Base-by-base conservation (phyloP, 2,329 filamentous ascomycete species). In the Neofusicoccum parvum region DNA sequence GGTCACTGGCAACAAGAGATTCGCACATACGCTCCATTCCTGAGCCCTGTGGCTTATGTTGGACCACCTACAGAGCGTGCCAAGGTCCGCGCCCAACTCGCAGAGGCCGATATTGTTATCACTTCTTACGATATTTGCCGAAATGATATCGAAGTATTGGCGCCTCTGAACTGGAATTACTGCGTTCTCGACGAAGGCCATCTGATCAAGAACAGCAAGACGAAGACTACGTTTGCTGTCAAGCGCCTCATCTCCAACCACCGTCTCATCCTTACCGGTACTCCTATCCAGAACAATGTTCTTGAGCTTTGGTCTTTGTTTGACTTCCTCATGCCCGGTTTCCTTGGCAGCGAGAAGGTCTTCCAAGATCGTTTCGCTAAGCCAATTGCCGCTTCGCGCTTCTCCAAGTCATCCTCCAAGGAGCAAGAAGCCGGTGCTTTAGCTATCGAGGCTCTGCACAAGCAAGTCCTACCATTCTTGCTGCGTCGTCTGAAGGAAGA, bases 1-100 rank as follows among this genome's bases (percentile, higher is more conserved):
- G 95, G 96, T 9, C 95, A 99, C 79, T 99, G 95, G 95, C 94
- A 97, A 77, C 95, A 99, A 75, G 95, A 99, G 76, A 94, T 99
- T 72, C 92, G 92, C 74, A 90, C 93, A 56, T 99, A 97, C 73
- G 94, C 96, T 1, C 95, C 95, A 0, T 99, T 99, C 85, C 84
- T 99, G 49, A 90, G 86, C 36, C 92, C 93, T 43, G 89, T 93
- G 5, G 91, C 94, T 2, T 99, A 98, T 73, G 94, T 98, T 65
- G 95, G 95, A 0, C 90, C 93, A 1, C 94, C 95, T 0, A 83
- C 85, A 0, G 92, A 98, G 76, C 89, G 95, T 69, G 87, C 87
- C 69, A 86, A 87, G 43, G 84, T 94, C 70, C 88, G 90, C 69
- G 82, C 86, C 64, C 83, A 86, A 68, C 87, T 99, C 48, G 86